phyloP scores from a whole-genome alignment of 805 yeast species.

The Grigorovia transvaalensis region DNA sequence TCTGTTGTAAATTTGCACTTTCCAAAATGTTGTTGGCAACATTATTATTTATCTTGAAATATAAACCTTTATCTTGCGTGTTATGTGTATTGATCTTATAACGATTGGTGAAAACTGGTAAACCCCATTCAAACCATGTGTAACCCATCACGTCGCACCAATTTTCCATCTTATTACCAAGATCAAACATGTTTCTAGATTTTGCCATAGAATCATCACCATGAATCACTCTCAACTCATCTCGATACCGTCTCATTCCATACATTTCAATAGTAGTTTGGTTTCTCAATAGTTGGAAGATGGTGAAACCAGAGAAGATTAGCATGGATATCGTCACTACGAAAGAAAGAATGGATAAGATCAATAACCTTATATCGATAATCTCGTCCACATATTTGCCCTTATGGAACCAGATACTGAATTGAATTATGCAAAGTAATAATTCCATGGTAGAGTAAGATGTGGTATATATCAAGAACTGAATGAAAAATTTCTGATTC shows the following conservation, averaged over 20 bases:
- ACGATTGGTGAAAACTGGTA: constrained; percentile 40
- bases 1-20: constrained; percentile 22
- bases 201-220: constrained; percentile 24
- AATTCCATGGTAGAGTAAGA: constrained; percentile 38
- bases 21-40: constrained; percentile 36
- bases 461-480: constrained; percentile 50
- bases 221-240: constrained; percentile 30
- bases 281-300: constrained; percentile 52
- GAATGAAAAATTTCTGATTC: constrained; percentile 73
- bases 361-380: constrained; percentile 48
- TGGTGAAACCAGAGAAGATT: constrained; percentile 46
- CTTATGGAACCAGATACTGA: constrained; percentile 39
- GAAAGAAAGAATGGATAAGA: constrained; percentile 45
- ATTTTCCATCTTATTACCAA: constrained; percentile 49
- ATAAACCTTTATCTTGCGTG: constrained; percentile 37
- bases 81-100: constrained; percentile 3
- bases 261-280: constrained; percentile 74
- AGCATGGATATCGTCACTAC: constrained; percentile 47
- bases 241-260: constrained; percentile 40
- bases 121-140: constrained; percentile 52
- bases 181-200: constrained; percentile 59
- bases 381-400: constrained; percentile 32
- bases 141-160: constrained; percentile 69
- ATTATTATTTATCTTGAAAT: constrained; percentile 29
- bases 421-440: constrained; percentile 30